Base-by-base conservation (phyloP, 2,329 filamentous ascomycete species). In the Colletotrichum coccodes region DNA sequence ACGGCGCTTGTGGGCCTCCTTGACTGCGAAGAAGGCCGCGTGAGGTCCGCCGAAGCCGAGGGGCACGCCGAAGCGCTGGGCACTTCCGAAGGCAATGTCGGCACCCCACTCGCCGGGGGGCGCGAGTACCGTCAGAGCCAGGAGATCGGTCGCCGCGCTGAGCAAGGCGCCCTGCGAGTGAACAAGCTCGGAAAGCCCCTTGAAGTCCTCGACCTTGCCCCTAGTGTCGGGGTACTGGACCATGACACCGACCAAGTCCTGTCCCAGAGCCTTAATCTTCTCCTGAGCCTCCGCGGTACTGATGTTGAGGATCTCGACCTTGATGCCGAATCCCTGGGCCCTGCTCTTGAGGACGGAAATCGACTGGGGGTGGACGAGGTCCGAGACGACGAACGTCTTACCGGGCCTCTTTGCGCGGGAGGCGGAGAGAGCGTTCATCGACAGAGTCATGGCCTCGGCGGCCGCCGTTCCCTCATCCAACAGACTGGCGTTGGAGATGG, bases 221-320 rank as follows among this genome's bases (percentile, higher is more conserved):
- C 92, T 90, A 0, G 94, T 97, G 78, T 98, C 93, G 2, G 95
- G 95, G 76, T 98, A 98, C 81, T 98, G 95, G n/a, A 94, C 94
- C 73, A 98, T 86, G 49, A 97, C 94, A 78, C 95, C 95, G 56
- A 98, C 89, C 36, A 98, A 82, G 75, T 95, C 92, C 47, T 95
- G 89, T 12, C 93, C 94, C 53, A 95, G 84, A 47, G 90, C 89
- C 78, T 93, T 89, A 26, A 97, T 87, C 42, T 89, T 81, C 75
- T 91, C 85, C 75, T 87, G 85, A 14, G 82, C 78, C 70, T 88
- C 85, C 63, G 92, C 81, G 6, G 89, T 87, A 40, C 93, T 83
- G 21, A 97, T 85, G 77, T 98, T 92, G 52, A 90, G 86, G 46
- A 92, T 83, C 72, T 92, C 85, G 62, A 98, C 88, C 60, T 89